Conservation (phyloP, 352 stramenopile genomes). For the Globisporangium abappressorium region DNA sequence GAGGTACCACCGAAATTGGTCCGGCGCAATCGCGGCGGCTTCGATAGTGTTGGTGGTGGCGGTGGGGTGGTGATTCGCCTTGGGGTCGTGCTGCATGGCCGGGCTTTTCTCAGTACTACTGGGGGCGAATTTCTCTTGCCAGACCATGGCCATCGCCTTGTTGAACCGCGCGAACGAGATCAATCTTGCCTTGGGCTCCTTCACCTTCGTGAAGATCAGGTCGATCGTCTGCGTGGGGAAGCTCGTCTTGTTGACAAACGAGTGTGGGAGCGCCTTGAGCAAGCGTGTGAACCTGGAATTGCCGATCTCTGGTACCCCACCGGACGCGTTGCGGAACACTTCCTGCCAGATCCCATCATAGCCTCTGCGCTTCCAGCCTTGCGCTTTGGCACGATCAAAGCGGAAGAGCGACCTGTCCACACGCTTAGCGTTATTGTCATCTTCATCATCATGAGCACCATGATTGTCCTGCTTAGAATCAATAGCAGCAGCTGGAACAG, state of each 20-base stretch:
- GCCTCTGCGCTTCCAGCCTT: slow-evolving; percentile 44
- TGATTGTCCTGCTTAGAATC: slow-evolving; percentile 3
- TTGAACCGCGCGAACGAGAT: slow-evolving; percentile 66
- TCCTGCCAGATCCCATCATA: slow-evolving; percentile 73
- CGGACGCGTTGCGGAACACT: slow-evolving; percentile 47
- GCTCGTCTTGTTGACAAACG: slow-evolving; percentile 55
- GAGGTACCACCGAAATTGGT: slow-evolving; percentile 43
- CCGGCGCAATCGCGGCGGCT: slow-evolving; percentile 3
- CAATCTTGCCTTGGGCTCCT: slow-evolving; percentile 59
- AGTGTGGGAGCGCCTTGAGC: slow-evolving; percentile 52
- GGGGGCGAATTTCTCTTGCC: slow-evolving; percentile 50
- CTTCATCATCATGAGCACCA: slow-evolving; percentile 15
- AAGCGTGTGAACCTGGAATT: slow-evolving; percentile 65
- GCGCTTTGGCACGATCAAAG: slow-evolving; percentile 26
- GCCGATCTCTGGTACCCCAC: slow-evolving; percentile 51
- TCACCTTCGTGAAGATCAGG: slow-evolving; percentile 73
- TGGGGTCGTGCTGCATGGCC: slow-evolving; percentile 6
- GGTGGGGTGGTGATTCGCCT: not conserved
- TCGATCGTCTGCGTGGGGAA: slow-evolving; percentile 60
- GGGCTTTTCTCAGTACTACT: not conserved
- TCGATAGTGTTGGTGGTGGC: slow-evolving; percentile 2
- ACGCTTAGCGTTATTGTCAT: slow-evolving; percentile 18
- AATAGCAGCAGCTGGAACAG: slow-evolving; percentile 1
- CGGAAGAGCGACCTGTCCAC: slow-evolving; percentile 44
- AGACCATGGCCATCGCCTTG: slow-evolving; percentile 55